Evolutionary conservation across 768 basidiomycete genomes (phyloP).

Genomic region (Pilatotrama ljubarskyi): DNA sequence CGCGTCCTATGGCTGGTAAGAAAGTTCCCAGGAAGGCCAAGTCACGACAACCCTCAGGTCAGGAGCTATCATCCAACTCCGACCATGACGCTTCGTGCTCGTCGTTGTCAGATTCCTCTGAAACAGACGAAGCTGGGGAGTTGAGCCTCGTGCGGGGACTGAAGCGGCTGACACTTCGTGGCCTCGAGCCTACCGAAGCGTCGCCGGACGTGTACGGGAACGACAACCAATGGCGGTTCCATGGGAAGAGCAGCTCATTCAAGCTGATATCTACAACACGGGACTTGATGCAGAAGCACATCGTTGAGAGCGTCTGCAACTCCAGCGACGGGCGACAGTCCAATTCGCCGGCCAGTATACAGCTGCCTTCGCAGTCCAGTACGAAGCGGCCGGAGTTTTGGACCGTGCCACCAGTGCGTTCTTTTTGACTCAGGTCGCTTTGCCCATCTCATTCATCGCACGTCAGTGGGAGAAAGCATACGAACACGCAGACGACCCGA

Average conservation of each 20-base stretch:
- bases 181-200: slow-evolving; percentile 40
- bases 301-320: slow-evolving; percentile 43
- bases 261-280: slow-evolving; percentile 55
- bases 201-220: slow-evolving; percentile 23
- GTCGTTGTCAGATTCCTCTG: slow-evolving; percentile 32
- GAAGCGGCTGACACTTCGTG: slow-evolving; percentile 38
- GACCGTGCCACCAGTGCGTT: slow-evolving; percentile 55
- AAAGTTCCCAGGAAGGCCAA: slow-evolving; percentile 1
- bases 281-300: slow-evolving; percentile 52
- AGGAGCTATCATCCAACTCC: slow-evolving; percentile 13
- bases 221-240: slow-evolving; percentile 52
- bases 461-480: slow-evolving; percentile 33
- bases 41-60: not conserved
- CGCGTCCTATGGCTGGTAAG: slow-evolving; percentile 5
- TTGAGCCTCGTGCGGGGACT: slow-evolving; percentile 41
- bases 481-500: slow-evolving; percentile 40
- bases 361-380: slow-evolving; percentile 22
- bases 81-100: slow-evolving; percentile 16
- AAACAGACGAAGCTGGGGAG: slow-evolving; percentile 40
- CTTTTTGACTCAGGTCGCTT: not conserved
- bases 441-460: not conserved
- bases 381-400: slow-evolving; percentile 49
- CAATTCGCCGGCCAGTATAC: slow-evolving; percentile 14
- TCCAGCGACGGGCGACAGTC: slow-evolving; percentile 21
- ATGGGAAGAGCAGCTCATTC: slow-evolving; percentile 61